These are phyloP conservation scores for Leccinum arenicola DNA, from an alignment of 768 basidiomycete species.

Conservation along the genomic window DNA sequence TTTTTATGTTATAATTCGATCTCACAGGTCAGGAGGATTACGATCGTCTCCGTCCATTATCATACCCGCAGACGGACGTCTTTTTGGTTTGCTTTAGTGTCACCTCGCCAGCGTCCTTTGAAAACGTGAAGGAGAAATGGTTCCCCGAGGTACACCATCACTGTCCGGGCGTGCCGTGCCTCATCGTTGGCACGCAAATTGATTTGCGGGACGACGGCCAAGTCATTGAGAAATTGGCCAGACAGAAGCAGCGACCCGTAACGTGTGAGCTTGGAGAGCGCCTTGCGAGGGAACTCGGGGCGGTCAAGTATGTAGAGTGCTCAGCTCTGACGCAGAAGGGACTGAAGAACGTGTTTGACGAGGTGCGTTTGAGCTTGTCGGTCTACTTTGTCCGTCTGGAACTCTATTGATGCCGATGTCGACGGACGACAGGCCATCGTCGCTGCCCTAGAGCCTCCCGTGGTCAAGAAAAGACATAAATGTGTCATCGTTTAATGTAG, in stretches of 20 bases:
- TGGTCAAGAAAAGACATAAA: slow-evolving; percentile 73
- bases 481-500: slow-evolving; percentile 81
- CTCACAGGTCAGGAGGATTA: slow-evolving; percentile 96
- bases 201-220: slow-evolving; percentile 92
- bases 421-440: slow-evolving; percentile 72
- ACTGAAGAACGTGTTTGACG: slow-evolving; percentile 99
- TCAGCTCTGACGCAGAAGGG: slow-evolving; percentile 99
- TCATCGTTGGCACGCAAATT: slow-evolving; percentile 98
- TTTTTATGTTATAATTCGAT: slow-evolving; percentile 13
- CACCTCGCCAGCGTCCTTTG: slow-evolving; percentile 96
- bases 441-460: slow-evolving; percentile 95
- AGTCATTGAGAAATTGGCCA: slow-evolving; percentile 91
- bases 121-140: slow-evolving; percentile 99
- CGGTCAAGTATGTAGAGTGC: slow-evolving; percentile 99
- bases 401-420: slow-evolving; percentile 9
- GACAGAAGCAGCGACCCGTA: slow-evolving; percentile 96
- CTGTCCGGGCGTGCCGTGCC: slow-evolving; percentile 98
- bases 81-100: slow-evolving; percentile 99
- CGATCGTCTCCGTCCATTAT: slow-evolving; percentile 96
- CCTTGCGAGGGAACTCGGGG: slow-evolving; percentile 95
- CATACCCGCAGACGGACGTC: slow-evolving; percentile 99
- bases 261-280: slow-evolving; percentile 85
- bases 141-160: slow-evolving; percentile 99
- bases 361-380: slow-evolving; percentile 58
- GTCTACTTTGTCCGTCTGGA: background rate